Conservation (phyloP, 371 early-diverging fungal genomes). For the Mucor lusitanicus region DNA sequence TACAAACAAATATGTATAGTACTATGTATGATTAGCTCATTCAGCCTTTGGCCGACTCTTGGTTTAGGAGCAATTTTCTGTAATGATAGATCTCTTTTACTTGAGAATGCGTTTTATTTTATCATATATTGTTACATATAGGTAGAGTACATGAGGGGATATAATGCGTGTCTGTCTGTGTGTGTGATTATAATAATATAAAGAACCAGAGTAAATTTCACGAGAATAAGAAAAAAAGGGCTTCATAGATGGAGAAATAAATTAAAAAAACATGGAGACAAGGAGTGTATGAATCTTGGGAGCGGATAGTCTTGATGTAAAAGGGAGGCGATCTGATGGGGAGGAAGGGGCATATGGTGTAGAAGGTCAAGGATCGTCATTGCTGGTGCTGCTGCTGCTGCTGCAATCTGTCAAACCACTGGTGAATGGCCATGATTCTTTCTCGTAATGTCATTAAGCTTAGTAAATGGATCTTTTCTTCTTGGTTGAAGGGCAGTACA, state of each 20-base stretch:
- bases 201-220: background rate
- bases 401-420: background rate
- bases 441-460: conserved; percentile 35
- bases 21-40: background rate
- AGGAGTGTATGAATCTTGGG: background rate
- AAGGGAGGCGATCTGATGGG: background rate
- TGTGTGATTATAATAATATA: background rate
- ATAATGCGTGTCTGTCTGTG: background rate
- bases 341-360: background rate
- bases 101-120: background rate
- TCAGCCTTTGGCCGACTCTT: background rate
- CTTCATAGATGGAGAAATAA: background rate
- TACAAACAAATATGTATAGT: background rate
- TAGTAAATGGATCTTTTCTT: conserved; percentile 47
- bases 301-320: background rate
- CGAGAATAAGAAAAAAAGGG: background rate
- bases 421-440: conserved; percentile 33
- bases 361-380: background rate
- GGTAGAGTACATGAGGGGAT: background rate
- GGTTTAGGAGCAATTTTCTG: background rate
- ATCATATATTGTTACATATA: background rate
- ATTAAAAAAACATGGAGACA: background rate
- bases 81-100: background rate
- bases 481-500: conserved; percentile 42
- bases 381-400: background rate